Percentiles rank a stretch among this genome's conserved stretches.
phyloP scores from a whole-genome alignment of 345 rosid genomes.

The Arabidopsis suecica region DNA sequence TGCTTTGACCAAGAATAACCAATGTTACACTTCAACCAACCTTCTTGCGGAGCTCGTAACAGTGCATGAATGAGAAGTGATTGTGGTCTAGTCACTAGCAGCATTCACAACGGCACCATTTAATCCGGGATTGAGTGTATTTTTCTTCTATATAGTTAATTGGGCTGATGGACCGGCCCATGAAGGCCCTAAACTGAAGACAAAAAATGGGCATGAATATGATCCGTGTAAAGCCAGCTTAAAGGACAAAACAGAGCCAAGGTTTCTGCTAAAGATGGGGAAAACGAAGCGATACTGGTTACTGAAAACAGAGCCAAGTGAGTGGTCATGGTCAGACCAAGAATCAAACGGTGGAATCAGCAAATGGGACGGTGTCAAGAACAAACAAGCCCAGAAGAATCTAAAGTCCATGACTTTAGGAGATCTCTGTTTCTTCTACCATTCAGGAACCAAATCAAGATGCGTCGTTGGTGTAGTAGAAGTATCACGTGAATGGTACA shows the following conservation, averaged over 20 bases:
- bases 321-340: conserved; percentile 99
- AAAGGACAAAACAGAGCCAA: background rate
- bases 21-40: too few species aligned
- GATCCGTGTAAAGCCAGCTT: background rate
- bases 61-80: too few species aligned
- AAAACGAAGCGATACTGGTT: conserved; percentile 69
- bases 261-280: conserved; percentile 26
- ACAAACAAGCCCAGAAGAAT: conserved; percentile 89
- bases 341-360: conserved; percentile 66
- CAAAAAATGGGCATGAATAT: background rate
- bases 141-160: too few species aligned
- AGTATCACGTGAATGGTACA: conserved; percentile 74
- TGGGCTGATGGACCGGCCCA: too few species aligned
- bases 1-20: too few species aligned
- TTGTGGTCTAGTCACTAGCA: too few species aligned
- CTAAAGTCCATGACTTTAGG: conserved; percentile 73
- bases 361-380: conserved; percentile 93
- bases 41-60: too few species aligned
- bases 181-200: too few species aligned
- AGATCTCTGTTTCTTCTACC: conserved; percentile 95
- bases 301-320: conserved; percentile 89
- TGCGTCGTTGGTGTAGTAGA: conserved; percentile 81
- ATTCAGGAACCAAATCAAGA: conserved; percentile 76
- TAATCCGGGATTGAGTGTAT: too few species aligned
- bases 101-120: too few species aligned